Evolutionary conservation across 2,329 filamentous ascomycete genomes (phyloP), one percentile per base, ranked within the genome.

Genomic region (Fusarium luffae): DNA sequence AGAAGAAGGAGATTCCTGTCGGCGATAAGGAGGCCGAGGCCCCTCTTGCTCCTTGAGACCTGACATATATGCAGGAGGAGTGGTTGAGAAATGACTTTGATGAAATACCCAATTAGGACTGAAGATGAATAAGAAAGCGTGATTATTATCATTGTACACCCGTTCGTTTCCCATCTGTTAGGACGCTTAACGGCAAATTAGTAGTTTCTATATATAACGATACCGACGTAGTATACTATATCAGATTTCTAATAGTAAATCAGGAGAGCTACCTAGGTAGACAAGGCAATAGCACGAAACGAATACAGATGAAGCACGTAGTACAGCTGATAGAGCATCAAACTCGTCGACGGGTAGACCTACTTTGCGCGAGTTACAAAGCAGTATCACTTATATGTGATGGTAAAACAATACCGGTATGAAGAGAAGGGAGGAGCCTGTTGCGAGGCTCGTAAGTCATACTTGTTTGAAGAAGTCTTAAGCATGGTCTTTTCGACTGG

Each of bases 21-120:
- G 56, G 52, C 12, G 66, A 61, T 13, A 83, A 83, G 77, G 73
- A 77, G 60, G 75, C 79, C 23, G 81, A 84, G 63, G 81, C 80
- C 21, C 77, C 78, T 11, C 58, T 69, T 19, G 70, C 70, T 30
- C 70, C 70, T 21, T 72, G 63, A 48, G 41, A 28, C 16, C 30
- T 25, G 14, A 27, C 14, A 40, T 47, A 41, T 30, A 48, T 37
- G 42, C 14, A 12, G 30, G 43, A 40, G 21, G 50, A 51, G 27
- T 46, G 42, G 50, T 43, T 61, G 14, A 61, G 42, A 50, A 58
- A 56, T 66, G 27, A 13, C 25, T 46, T 71, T 50, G 59, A 59
- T 55, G 21, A 69, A 71, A 70, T 66, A 66, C 63, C 63, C 63
- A 66, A 4, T 46, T 61, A 54, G 47, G 48, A 64, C 34, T 43